Percentiles rank a stretch among this genome's conserved stretches.
Evolutionary conservation across 164 flowering plant genomes (phyloP).

Genomic region (Sedum album): DNA sequence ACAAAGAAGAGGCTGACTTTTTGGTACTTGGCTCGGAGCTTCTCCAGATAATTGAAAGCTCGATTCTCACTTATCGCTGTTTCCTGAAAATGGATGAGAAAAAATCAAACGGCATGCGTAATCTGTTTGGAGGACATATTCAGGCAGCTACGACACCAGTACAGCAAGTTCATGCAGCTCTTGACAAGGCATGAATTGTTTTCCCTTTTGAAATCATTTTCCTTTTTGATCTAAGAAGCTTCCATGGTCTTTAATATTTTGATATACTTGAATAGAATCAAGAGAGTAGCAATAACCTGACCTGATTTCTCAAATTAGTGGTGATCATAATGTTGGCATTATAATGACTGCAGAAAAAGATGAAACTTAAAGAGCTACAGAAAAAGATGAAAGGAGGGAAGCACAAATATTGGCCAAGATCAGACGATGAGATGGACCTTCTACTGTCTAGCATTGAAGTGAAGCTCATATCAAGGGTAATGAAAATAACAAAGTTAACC

Average conservation of each 20-base stretch:
- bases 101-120: conserved; percentile 32
- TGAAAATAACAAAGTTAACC: conserved; percentile 56
- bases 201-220: neutral
- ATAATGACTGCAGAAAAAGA: conserved; percentile 44
- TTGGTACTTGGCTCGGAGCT: conserved; percentile 55
- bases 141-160: conserved; percentile 51
- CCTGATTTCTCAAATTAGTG: too few species aligned
- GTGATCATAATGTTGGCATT: neutral
- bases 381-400: conserved; percentile 56
- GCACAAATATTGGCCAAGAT: conserved; percentile 65
- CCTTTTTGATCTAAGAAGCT: too few species aligned
- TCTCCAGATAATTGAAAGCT: conserved; percentile 40
- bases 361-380: conserved; percentile 79
- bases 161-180: conserved; percentile 57
- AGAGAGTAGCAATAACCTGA: too few species aligned
- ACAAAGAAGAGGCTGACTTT: conserved; percentile 38
- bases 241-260: too few species aligned
- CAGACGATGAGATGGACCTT: conserved; percentile 45
- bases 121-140: conserved; percentile 53
- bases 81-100: conserved; percentile 82
- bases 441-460: conserved; percentile 57
- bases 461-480: conserved; percentile 53
- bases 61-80: conserved; percentile 55
- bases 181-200: conserved; percentile 50
- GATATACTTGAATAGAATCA: too few species aligned